Conservation (phyloP, 2,329 filamentous ascomycete species). For the Penicillium corylophilum region DNA sequence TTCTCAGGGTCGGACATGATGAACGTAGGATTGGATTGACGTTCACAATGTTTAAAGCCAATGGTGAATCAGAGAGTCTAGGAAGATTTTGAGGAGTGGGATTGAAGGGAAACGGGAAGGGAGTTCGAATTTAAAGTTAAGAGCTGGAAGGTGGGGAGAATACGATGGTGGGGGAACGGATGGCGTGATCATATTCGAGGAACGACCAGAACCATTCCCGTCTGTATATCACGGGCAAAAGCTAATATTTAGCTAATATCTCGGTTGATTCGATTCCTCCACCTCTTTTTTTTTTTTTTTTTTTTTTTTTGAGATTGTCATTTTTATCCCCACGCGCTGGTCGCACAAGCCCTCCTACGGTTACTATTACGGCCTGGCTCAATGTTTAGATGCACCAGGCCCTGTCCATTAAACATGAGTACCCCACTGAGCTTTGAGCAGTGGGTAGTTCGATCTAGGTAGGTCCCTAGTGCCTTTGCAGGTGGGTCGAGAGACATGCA, state of each 20-base stretch:
- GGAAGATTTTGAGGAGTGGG: neutral
- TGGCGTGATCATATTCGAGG: constrained; percentile 7
- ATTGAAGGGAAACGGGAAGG: neutral
- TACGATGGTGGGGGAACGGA: constrained; percentile 1
- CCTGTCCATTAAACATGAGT: no score
- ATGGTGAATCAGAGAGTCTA: no score
- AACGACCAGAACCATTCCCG: neutral
- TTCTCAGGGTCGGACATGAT: constrained; percentile 38
- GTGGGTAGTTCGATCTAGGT: neutral
- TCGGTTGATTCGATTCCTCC: neutral
- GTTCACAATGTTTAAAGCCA: neutral
- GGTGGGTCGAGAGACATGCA: neutral
- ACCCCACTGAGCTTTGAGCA: neutral
- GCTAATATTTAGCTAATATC: neutral
- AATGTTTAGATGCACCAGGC: neutral
- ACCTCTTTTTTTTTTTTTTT: neutral
- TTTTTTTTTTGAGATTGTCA: neutral
- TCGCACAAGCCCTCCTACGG: neutral
- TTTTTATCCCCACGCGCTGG: neutral
- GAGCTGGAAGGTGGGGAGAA: neutral
- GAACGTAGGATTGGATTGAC: constrained; percentile 2
- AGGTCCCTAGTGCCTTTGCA: neutral
- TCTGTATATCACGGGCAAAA: neutral
- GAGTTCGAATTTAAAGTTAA: neutral
- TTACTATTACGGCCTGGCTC: neutral